A percentile compares a stretch with the other conserved stretches of the same genome.
These are phyloP conservation scores for Pseudopithomyces chartarum DNA, from an alignment of 2,329 filamentous ascomycete species.

Conservation along the genomic window DNA sequence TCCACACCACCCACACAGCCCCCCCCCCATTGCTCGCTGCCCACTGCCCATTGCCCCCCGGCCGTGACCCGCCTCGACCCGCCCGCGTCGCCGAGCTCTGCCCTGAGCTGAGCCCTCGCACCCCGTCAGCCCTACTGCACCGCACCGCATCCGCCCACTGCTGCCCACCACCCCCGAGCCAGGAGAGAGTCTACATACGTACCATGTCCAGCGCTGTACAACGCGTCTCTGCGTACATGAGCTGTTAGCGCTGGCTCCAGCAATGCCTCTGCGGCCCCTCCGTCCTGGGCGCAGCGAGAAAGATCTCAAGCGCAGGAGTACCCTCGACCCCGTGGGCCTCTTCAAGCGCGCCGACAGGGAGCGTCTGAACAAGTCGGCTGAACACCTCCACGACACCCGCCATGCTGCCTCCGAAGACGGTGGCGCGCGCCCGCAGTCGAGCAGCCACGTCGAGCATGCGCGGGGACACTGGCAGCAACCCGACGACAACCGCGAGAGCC, in stretches of 20 bases:
- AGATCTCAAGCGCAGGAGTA: slow-evolving; percentile 51
- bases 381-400: slow-evolving; percentile 31
- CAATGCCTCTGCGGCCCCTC: slow-evolving; percentile 48
- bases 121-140: slow-evolving; percentile 23
- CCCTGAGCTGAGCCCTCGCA: slow-evolving; percentile 16
- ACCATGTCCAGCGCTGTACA: slow-evolving; percentile 40
- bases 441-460: slow-evolving; percentile 24
- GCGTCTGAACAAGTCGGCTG: slow-evolving; percentile 27
- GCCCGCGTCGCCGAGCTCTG: neutral
- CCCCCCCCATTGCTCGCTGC: neutral
- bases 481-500: slow-evolving; percentile 24
- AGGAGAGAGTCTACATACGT: slow-evolving; percentile 17
- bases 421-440: slow-evolving; percentile 26
- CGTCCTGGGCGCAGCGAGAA: slow-evolving; percentile 46
- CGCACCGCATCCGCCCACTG: slow-evolving; percentile 14
- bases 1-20: neutral
- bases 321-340: slow-evolving; percentile 47
- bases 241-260: slow-evolving; percentile 31
- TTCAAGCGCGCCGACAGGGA: slow-evolving; percentile 42
- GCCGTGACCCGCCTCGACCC: neutral
- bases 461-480: slow-evolving; percentile 23
- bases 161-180: slow-evolving; percentile 12
- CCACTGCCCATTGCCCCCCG: neutral
- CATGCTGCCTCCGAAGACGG: slow-evolving; percentile 43
- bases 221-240: slow-evolving; percentile 41